phyloP scores from a whole-genome alignment of 1,284 basidiomycete species.

The Ceratobasidium sp. region DNA sequence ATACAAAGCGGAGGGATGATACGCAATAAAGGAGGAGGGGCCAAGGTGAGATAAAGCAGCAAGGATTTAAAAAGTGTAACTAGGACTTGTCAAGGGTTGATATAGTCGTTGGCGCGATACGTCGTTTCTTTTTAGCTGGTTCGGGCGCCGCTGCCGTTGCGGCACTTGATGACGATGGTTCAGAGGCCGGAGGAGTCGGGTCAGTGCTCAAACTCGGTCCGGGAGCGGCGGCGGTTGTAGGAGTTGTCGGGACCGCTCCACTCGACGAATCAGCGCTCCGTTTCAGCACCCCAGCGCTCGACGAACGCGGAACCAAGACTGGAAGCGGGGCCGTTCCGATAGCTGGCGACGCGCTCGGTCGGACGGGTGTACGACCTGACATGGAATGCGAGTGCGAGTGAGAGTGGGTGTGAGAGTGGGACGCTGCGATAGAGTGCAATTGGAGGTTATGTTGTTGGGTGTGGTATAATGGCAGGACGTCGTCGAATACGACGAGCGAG shows the following conservation, averaged over 20 bases:
- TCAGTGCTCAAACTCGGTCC: background rate
- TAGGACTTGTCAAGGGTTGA: constrained; percentile 27
- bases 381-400: constrained; percentile 51
- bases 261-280: constrained; percentile 8
- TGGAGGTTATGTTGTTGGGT: constrained; percentile 90
- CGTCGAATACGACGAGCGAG: constrained; percentile 90
- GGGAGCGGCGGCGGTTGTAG: background rate
- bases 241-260: constrained; percentile 1
- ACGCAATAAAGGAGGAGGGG: background rate
- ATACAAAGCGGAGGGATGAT: constrained; percentile 1
- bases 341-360: constrained; percentile 32
- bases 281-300: constrained; percentile 26
- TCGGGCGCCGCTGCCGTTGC: constrained; percentile 5
- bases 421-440: constrained; percentile 85
- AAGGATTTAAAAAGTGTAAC: background rate
- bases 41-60: background rate
- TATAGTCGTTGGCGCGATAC: constrained; percentile 36
- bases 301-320: constrained; percentile 12
- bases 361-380: constrained; percentile 51
- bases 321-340: constrained; percentile 25
- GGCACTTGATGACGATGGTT: background rate
- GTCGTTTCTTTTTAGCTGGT: constrained; percentile 34
- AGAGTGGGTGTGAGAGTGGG: constrained; percentile 67
- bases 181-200: background rate
- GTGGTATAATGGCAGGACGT: constrained; percentile 85